Evolutionary conservation across 345 rosid genomes (phyloP), one percentile per base, ranked within the genome.

Genomic region (Boechera stricta): DNA sequence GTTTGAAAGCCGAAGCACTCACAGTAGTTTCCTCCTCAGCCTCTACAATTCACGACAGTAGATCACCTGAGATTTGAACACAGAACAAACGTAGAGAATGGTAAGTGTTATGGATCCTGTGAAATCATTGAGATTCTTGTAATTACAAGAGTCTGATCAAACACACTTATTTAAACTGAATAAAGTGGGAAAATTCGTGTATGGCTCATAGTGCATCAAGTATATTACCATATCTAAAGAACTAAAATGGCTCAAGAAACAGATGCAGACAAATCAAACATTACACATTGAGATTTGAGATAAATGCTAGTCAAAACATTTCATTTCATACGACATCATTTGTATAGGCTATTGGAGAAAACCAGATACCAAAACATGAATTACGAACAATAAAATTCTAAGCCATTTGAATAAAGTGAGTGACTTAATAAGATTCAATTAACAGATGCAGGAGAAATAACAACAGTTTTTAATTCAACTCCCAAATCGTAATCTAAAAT

Each of bases 51-150:
- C 53, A 18, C 42, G 6, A 57, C 5, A 31, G 49, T 61, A 61
- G 26, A 61, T 77, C 59, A 77, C 65, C 80, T 77, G 75, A 69
- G 45, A 68, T 33, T 7, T 39, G 29, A 29, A 60, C 61, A 60
- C 26, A 67, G 31, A 48, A 67, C 42, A 67, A 18, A 7, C 2
- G 12, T 5, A 59, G 26, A 57, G 2, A 15, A 44, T 41, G 32
- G 44, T 59, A 38, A 48, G 60, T 49, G 32, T 13, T 42, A 28
- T 5, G 5, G 16, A 52, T 41, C 35, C 7, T 47, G 2, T 56
- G 32, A 42, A 36, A 28, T 59, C 41, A 21, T 21, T 21, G 24
- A 21, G 24, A 21, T 21, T 21, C 24, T 21, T 21, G 24, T 21
- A 21, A 21, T 21, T 21, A 21, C 24, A 21, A 21, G 24, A 21